These are phyloP conservation scores for Paraphaeosphaeria minitans DNA, from an alignment of 2,329 filamentous ascomycete genomes.

Conservation along the genomic window DNA sequence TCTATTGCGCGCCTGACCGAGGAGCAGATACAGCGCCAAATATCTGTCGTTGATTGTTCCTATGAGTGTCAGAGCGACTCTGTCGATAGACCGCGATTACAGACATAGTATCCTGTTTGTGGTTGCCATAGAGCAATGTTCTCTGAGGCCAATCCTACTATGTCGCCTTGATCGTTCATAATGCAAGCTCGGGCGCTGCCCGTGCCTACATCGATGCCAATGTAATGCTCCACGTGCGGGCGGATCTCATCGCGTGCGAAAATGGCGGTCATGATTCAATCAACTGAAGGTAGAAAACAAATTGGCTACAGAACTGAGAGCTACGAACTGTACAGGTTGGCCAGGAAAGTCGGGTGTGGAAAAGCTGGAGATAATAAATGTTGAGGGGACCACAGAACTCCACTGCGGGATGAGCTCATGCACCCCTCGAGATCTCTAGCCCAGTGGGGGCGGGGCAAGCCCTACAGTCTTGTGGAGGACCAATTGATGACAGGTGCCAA, in stretches of 20 bases:
- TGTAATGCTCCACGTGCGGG: constrained; percentile 64
- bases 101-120: constrained; percentile 60
- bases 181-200: constrained; percentile 95
- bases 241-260: constrained; percentile 61
- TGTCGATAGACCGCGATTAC: constrained; percentile 12
- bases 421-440: constrained; percentile 30
- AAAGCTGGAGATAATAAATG: constrained; percentile 28
- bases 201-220: constrained; percentile 96
- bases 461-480: constrained; percentile 10
- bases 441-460: constrained; percentile 40
- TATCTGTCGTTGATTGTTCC: constrained; percentile 98
- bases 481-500: constrained; percentile 1
- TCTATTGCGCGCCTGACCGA: constrained; percentile 82
- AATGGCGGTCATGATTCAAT: constrained; percentile 38
- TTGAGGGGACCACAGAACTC: constrained; percentile 39
- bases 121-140: constrained; percentile 60
- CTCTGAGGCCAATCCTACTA: constrained; percentile 64
- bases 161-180: constrained; percentile 89
- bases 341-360: not conserved
- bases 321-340: not conserved
- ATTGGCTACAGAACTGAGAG: not conserved
- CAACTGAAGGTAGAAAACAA: constrained; percentile 29
- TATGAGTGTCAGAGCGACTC: constrained; percentile 37
- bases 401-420: constrained; percentile 45
- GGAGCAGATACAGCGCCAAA: constrained; percentile 92